phyloP scores from a whole-genome alignment of 352 stramenopile genomes.

The Pythium pectinolyticum region DNA sequence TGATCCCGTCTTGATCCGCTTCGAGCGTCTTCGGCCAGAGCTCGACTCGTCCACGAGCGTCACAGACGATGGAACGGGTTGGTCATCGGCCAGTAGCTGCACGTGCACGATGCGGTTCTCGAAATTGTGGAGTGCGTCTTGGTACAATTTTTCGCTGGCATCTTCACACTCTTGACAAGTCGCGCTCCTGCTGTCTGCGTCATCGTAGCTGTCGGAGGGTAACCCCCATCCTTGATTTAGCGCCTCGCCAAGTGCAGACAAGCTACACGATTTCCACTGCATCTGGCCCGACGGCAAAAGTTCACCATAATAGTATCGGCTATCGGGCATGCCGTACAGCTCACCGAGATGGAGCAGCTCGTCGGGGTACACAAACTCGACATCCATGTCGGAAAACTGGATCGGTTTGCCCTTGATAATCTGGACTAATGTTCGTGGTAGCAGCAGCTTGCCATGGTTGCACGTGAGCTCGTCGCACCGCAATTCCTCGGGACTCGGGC shows the following conservation, averaged over 20 bases:
- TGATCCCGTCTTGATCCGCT: conserved; percentile 56
- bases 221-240: conserved; percentile 15
- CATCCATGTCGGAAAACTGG: conserved; percentile 41
- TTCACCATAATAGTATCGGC: conserved; percentile 52
- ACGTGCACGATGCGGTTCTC: conserved; percentile 58
- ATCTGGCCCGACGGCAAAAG: conserved; percentile 24
- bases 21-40: conserved; percentile 55
- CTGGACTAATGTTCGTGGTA: conserved; percentile 46
- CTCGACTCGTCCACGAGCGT: conserved; percentile 43
- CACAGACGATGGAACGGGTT: conserved; percentile 47
- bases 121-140: conserved; percentile 65
- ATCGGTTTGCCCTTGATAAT: conserved; percentile 45
- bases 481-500: conserved; percentile 35
- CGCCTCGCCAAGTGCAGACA: conserved; percentile 38
- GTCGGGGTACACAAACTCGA: conserved; percentile 60
- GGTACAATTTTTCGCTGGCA: conserved; percentile 37
- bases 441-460: conserved; percentile 51
- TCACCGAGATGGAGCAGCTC: conserved; percentile 61
- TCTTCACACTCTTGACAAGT: conserved; percentile 57
- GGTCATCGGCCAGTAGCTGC: conserved; percentile 54
- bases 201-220: conserved; percentile 32
- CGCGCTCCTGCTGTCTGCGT: conserved; percentile 31
- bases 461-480: conserved; percentile 43
- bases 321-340: conserved; percentile 54
- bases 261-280: conserved; percentile 47